These are phyloP conservation scores for Chloris gayana DNA, from an alignment of 176 grass and related monocot species.

Conservation along the genomic window DNA sequence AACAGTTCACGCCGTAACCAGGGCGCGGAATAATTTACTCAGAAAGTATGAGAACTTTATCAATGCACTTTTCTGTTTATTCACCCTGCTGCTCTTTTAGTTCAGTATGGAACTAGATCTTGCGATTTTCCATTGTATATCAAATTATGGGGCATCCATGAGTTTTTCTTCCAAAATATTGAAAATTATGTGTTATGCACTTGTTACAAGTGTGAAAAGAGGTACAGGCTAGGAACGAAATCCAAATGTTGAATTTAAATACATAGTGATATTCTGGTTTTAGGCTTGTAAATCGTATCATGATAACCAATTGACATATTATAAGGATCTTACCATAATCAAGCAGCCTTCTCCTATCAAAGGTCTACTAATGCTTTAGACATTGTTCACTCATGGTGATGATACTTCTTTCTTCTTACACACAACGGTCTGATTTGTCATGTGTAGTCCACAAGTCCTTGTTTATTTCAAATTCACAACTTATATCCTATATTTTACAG, in stretches of 20 bases:
- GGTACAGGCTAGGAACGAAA: not conserved
- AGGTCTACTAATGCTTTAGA: not conserved
- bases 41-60: not conserved
- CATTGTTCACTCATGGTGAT: not conserved
- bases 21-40: too few relatives aligned
- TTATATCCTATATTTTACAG: not conserved
- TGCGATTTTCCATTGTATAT: conserved; percentile 7
- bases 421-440: not conserved
- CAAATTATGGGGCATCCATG: not conserved
- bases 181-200: not conserved
- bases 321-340: not conserved
- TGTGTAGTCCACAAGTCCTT: not conserved
- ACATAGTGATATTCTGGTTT: not conserved
- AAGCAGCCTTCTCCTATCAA: not conserved
- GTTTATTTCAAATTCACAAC: not conserved
- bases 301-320: not conserved
- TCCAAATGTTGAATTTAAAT: not conserved
- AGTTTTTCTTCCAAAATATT: not conserved
- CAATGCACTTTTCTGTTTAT: not conserved
- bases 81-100: not conserved
- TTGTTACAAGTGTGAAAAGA: not conserved
- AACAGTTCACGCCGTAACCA: too few relatives aligned
- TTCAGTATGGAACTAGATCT: not conserved
- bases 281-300: not conserved
- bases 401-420: conserved; percentile 12